A percentile compares a stretch with the other conserved stretches of the same genome.
These are phyloP conservation scores for Kazachstania psychrophila DNA, from an alignment of 805 yeast genomes.

Conservation along the genomic window DNA sequence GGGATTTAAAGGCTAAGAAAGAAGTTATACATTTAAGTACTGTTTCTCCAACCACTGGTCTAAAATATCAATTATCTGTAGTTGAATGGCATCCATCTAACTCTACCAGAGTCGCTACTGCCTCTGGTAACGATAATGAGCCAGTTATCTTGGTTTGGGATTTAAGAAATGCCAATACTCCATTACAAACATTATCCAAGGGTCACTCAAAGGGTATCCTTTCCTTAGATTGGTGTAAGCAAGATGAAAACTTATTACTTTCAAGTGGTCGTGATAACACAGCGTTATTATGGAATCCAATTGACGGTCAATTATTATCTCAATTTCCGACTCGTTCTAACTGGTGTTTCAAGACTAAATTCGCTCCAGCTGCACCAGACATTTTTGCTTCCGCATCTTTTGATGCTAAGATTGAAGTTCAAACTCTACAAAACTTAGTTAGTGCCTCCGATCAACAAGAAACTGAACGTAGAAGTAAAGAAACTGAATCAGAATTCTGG, in stretches of 20 bases:
- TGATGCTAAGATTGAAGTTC: constrained; percentile 73
- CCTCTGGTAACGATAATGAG: constrained; percentile 68
- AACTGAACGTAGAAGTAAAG: constrained; percentile 25
- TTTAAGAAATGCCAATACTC: constrained; percentile 86
- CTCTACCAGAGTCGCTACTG: constrained; percentile 80
- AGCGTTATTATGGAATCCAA: constrained; percentile 85
- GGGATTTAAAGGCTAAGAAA: constrained; percentile 84
- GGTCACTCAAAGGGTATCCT: constrained; percentile 87
- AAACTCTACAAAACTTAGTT: constrained; percentile 67
- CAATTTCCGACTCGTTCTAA: constrained; percentile 87
- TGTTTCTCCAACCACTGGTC: constrained; percentile 40
- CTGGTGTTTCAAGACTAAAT: constrained; percentile 85
- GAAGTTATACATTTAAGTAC: constrained; percentile 83
- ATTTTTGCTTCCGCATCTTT: constrained; percentile 81
- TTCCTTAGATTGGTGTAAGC: constrained; percentile 87
- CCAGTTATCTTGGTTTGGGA: constrained; percentile 90
- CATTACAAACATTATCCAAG: constrained; percentile 49
- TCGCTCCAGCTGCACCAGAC: constrained; percentile 85
- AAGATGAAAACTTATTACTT: constrained; percentile 67
- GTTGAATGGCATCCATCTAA: constrained; percentile 94
- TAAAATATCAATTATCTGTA: constrained; percentile 61
- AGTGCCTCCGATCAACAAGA: constrained; percentile 23
- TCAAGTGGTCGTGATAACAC: constrained; percentile 92
- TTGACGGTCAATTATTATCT: constrained; percentile 60
- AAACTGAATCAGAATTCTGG: constrained; percentile 76